These are phyloP conservation scores for Candida sanyaensis DNA, from an alignment of 1,139 yeast genomes.

Conservation along the genomic window DNA sequence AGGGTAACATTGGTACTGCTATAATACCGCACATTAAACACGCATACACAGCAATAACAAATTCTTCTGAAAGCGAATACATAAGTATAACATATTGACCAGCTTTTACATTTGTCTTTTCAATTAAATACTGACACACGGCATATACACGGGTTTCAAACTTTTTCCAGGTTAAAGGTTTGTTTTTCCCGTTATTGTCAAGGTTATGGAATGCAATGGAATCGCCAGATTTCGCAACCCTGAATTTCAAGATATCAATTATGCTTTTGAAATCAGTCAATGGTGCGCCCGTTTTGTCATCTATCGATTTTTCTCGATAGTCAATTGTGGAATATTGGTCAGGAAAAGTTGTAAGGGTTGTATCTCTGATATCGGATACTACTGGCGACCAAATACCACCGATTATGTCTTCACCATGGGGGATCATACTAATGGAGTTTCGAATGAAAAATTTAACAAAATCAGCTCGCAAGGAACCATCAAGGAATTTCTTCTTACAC, in stretches of 20 bases:
- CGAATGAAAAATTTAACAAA: slow-evolving; percentile 80
- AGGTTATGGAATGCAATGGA: slow-evolving; percentile 78
- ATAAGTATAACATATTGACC: slow-evolving; percentile 79
- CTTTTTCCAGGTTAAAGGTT: slow-evolving; percentile 78
- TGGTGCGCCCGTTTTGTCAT: slow-evolving; percentile 74
- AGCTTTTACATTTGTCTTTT: slow-evolving; percentile 54
- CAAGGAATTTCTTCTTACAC: slow-evolving; percentile 77
- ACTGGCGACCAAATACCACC: slow-evolving; percentile 89
- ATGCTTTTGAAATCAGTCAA: slow-evolving; percentile 73
- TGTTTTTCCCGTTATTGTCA: slow-evolving; percentile 51
- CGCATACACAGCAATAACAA: slow-evolving; percentile 79
- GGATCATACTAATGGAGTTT: slow-evolving; percentile 66
- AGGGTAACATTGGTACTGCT: slow-evolving; percentile 78
- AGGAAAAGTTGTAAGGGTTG: slow-evolving; percentile 43
- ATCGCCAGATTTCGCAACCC: slow-evolving; percentile 75
- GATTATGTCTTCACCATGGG: slow-evolving; percentile 74
- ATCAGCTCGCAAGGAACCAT: slow-evolving; percentile 73
- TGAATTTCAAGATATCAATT: slow-evolving; percentile 73
- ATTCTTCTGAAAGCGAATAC: slow-evolving; percentile 89
- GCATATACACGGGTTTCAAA: slow-evolving; percentile 79
- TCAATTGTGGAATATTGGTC: slow-evolving; percentile 76
- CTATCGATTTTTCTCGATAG: slow-evolving; percentile 69
- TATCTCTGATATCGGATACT: slow-evolving; percentile 59
- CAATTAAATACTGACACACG: slow-evolving; percentile 57
- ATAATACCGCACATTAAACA: slow-evolving; percentile 82